Evolutionary conservation across 2,329 filamentous ascomycete genomes (phyloP), one percentile per base, ranked within the genome.

Genomic region (Colletotrichum tropicicola): DNA sequence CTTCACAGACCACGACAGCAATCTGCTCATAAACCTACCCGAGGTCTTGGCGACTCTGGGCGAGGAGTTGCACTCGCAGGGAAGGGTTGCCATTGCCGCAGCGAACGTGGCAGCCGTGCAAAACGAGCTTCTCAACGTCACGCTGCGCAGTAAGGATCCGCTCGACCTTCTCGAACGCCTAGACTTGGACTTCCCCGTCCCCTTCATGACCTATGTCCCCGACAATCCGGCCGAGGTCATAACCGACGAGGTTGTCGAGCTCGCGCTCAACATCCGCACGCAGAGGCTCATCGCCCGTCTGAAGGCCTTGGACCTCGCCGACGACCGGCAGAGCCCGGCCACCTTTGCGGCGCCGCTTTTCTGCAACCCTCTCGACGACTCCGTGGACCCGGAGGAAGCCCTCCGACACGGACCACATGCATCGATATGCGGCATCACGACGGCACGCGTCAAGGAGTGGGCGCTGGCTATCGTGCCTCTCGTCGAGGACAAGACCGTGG

Each of bases 251-350:
- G 64, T 70, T 27, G 30, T 71, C 48, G 30, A 65, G 19, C 64
- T 77, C 7, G 74, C 74, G 3, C 68, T 82, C 23, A 69, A 75
- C 4, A 74, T 82, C 25, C 79, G 80, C 44, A 80, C 78, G 0
- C 73, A 75, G 51, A 68, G 71, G 37, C 68, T 76, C 44, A 74
- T 82, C 19, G 72, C 75, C 43, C 47, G 35, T 2, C 61, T 79
- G 2, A 70, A 49, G n/a, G 9, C 19, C 5, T 4, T n/a, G 12
- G 13, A 41, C 8, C 41, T 21, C 17, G 35, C 21, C 0, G 39
- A 58, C 17, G 28, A 32, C 6, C 28, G 19, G 13, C 17, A 17
- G 41, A 58, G 12, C 19, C 57, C 48, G 7, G 21, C 32, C 25
- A 28, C 41, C 35, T 27, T 62, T 27, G 44, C 54, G 13, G 44